Evolutionary conservation across 2,329 filamentous ascomycete species (phyloP).

Genomic region (Anthostomella pinea): DNA sequence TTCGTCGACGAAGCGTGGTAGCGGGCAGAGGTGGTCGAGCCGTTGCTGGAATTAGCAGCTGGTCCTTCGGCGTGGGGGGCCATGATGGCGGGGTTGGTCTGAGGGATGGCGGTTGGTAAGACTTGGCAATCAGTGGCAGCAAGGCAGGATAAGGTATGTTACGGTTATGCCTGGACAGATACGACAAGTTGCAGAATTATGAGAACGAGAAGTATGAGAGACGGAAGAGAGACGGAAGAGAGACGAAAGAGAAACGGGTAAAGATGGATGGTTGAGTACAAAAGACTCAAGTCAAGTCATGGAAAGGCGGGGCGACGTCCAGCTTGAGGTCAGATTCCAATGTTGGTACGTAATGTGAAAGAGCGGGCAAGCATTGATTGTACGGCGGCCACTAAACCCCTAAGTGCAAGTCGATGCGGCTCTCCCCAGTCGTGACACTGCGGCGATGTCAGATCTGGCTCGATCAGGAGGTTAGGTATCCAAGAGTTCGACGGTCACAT

Average conservation of each 20-base stretch:
- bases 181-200: constrained; percentile 4
- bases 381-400: constrained; percentile 46
- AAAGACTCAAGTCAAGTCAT: too few relatives aligned
- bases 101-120: constrained; percentile 4
- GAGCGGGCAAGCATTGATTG: constrained; percentile 9
- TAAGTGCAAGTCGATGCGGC: constrained; percentile 55
- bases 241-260: constrained; percentile 12
- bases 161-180: neutral
- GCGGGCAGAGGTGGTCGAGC: constrained; percentile 36
- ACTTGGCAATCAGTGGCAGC: constrained; percentile 5
- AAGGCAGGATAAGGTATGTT: constrained; percentile 5
- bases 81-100: constrained; percentile 39
- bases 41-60: constrained; percentile 31
- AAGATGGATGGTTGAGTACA: too few relatives aligned
- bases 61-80: constrained; percentile 55
- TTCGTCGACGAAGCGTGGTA: constrained; percentile 77
- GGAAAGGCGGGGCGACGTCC: constrained; percentile 26
- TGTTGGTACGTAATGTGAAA: constrained; percentile 31
- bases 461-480: constrained; percentile 13
- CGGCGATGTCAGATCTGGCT: constrained; percentile 19
- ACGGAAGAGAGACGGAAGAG: constrained; percentile 6
- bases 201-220: too few relatives aligned
- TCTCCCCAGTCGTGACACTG: constrained; percentile 27
- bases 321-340: too few relatives aligned
- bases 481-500: too few relatives aligned